Evolutionary conservation across 768 basidiomycete genomes (phyloP).

Genomic region (Lyophyllum atratum): DNA sequence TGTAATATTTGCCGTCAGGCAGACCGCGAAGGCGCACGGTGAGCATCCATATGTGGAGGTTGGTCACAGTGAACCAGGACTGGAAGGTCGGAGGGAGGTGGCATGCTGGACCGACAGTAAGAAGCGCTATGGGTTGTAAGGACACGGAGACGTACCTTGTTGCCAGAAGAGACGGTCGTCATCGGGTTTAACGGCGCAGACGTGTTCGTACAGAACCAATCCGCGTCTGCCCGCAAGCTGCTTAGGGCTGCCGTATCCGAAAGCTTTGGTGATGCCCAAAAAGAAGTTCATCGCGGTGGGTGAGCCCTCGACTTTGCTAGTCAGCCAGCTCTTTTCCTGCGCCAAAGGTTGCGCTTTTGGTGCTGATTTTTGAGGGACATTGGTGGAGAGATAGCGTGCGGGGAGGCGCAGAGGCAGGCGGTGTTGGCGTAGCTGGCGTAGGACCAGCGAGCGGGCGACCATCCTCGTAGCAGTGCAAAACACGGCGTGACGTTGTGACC

Average conservation of each 20-base stretch:
- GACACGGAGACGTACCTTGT: slow-evolving; percentile 46
- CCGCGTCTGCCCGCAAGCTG: slow-evolving; percentile 64
- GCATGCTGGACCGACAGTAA: slow-evolving; percentile 55
- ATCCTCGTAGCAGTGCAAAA: slow-evolving; percentile 5
- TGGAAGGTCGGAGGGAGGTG: slow-evolving; percentile 91
- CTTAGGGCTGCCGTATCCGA: slow-evolving; percentile 64
- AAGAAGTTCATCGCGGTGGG: slow-evolving; percentile 49
- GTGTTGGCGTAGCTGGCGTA: slow-evolving; percentile 14
- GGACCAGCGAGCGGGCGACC: slow-evolving; percentile 14
- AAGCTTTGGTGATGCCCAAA: slow-evolving; percentile 43
- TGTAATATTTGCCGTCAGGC: slow-evolving; percentile 67
- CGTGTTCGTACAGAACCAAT: slow-evolving; percentile 54
- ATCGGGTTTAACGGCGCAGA: slow-evolving; percentile 60
- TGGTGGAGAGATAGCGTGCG: not conserved
- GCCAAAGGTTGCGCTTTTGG: not conserved
- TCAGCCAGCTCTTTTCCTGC: slow-evolving; percentile 53
- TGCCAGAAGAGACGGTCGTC: slow-evolving; percentile 66
- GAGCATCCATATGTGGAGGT: slow-evolving; percentile 90
- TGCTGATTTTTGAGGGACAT: not conserved
- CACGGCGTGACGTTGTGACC: slow-evolving; percentile 12
- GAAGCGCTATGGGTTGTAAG: not conserved
- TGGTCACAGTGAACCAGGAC: slow-evolving; percentile 94
- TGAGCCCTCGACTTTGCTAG: slow-evolving; percentile 50
- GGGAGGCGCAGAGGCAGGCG: not conserved
- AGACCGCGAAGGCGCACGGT: slow-evolving; percentile 86